Base-by-base conservation (phyloP, 257 asterid species). In the Salvia splendens region DNA sequence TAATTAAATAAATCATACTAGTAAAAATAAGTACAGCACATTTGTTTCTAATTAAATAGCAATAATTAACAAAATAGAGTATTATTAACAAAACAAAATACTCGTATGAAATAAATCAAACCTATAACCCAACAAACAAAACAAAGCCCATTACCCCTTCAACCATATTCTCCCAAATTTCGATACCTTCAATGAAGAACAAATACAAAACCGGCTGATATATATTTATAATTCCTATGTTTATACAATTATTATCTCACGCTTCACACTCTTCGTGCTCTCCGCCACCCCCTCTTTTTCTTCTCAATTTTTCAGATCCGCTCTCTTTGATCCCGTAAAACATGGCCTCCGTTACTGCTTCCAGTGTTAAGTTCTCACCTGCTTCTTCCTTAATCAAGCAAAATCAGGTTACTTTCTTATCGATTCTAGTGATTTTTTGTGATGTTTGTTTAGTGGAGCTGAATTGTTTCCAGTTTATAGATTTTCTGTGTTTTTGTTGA, bases 261-360 rank as follows among this genome's bases (percentile, higher is more conserved):
- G 0, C 5, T 38, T 24, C 85, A 71, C 79, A 9, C 79, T 74
- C 92, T 79, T 86, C 72, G 92, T 75, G 30, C 73, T 72, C 83
- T 85, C 89, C 95, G 87, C 86, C 88, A 62, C 90, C 76, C 74
- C 74, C 57, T 33, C 42, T 9, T 42, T 32, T 11, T 57, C 55
- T 45, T 50, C 71, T 61, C 73, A 6, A 45, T 0, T 56, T 79
- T 52, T 53, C 80, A 81, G 87, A 79, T 75, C 85, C 75, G 8
- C 72, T 66, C 35, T 68, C 64, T 57, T 63, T 28, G 30, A 54
- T 68, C 75, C 69, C 79, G 40, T 48, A 66, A 65, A 3, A 43
- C 53, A 82, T 90, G 97, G 95, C 96, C 12, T 83, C 97, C 12
- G 24, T 82, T 17, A 65, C 88, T 15, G 86, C 86, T 66, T 81